phyloP scores from a whole-genome alignment of 257 asterid species.

The Avicennia marina region DNA sequence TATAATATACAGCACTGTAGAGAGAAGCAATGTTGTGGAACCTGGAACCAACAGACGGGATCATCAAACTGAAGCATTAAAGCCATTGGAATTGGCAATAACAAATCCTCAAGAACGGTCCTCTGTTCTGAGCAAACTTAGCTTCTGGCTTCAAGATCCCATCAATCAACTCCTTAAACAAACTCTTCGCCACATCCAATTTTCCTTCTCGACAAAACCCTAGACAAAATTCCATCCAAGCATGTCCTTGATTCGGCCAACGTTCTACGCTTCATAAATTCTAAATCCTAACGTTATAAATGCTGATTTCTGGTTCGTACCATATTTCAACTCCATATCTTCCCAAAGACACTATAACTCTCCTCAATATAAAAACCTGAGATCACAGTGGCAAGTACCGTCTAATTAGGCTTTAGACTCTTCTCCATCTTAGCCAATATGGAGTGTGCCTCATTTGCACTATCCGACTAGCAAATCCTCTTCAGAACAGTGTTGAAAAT shows the following conservation, averaged over 20 bases:
- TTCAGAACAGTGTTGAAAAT: slow-evolving; percentile 57
- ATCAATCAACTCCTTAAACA: slow-evolving; percentile 45
- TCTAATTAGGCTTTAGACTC: slow-evolving; percentile 37
- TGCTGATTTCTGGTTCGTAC: slow-evolving; percentile 38
- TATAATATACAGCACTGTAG: too few relatives aligned
- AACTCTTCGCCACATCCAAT: slow-evolving; percentile 45
- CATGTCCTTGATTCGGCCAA: slow-evolving; percentile 64
- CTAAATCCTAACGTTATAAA: slow-evolving; percentile 58
- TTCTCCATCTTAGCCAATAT: slow-evolving; percentile 65
- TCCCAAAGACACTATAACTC: slow-evolving; percentile 56
- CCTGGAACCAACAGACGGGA: neutral
- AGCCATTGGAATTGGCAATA: neutral
- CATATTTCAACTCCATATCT: slow-evolving; percentile 38
- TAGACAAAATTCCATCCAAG: slow-evolving; percentile 46
- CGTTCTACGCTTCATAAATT: slow-evolving; percentile 67
- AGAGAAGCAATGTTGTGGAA: too few relatives aligned
- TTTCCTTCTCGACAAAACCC: slow-evolving; percentile 55
- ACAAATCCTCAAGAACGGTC: neutral
- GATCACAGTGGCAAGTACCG: slow-evolving; percentile 48
- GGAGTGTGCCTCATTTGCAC: slow-evolving; percentile 47
- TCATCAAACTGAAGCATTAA: neutral
- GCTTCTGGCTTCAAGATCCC: slow-evolving; percentile 31
- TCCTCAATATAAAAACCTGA: slow-evolving; percentile 62
- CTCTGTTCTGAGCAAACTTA: too few relatives aligned
- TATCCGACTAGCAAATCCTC: slow-evolving; percentile 62